Base-by-base conservation (phyloP, 257 asterid species). In the Verbena officinalis region DNA sequence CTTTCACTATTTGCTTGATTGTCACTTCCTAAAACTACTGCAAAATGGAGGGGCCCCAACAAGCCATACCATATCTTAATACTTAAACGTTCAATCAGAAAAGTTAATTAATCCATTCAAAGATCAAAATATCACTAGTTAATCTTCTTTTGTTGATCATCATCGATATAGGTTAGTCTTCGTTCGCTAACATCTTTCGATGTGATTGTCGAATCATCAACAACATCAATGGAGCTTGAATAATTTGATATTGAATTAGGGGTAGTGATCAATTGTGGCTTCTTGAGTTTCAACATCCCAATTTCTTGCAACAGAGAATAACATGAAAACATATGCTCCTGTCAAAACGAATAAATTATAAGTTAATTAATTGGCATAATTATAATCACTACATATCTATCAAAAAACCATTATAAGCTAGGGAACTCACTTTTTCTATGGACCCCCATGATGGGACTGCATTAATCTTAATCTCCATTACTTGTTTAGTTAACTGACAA, bases 241-340 rank as follows among this genome's bases (percentile, higher is more conserved):
- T 33, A 55, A 43, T 36, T 33, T 36, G 66, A 64, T 9, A 62
- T 36, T 30, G 50, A 54, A 73, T 56, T 66, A 10, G 22, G 55
- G 10, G 70, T 60, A 64, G 58, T 49, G 22, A 40, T 43, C 22
- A 72, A 65, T 21, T 54, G 58, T 3, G 82, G 69, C 7, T 75
- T 63, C 49, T 61, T 67, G 64, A 43, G 64, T 66, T 73, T 72
- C 27, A 45, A 56, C 63, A 22, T 68, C 66, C 48, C 60, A 13
- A 60, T 62, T 46, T 67, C 59, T 62, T 44, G 83, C 63, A 75
- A 61, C 43, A 73, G 55, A 45, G 39, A 62, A 24, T 81, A 84
- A 64, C 84, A 81, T 7, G 71, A 78, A 9, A 63, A 50, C 0
- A 73, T 16, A 8, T 55, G 64, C 58, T 84, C 90, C 90, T 84